These are phyloP conservation scores for Bauhinia variegata DNA, from an alignment of 306 rosid species.

Conservation along the genomic window DNA sequence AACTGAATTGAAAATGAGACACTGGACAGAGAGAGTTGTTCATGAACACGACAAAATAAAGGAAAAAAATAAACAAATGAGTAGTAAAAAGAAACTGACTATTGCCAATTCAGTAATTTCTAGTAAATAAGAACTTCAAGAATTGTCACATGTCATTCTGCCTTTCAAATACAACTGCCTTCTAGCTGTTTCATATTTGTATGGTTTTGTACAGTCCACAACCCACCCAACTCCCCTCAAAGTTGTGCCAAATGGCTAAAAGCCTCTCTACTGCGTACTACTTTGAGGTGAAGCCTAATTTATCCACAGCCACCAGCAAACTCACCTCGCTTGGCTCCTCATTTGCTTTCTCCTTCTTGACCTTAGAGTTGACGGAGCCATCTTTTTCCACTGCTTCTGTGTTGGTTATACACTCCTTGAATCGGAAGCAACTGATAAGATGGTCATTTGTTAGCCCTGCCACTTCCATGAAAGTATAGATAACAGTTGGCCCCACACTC, in stretches of 20 bases:
- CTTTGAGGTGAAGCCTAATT: constrained; percentile 43
- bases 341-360: constrained; percentile 39
- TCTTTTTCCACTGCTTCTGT: constrained; percentile 49
- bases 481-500: constrained; percentile 72
- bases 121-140: too few species aligned
- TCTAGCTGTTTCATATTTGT: neutral
- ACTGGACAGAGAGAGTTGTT: too few species aligned
- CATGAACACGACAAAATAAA: too few species aligned
- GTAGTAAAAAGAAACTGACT: too few species aligned
- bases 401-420: constrained; percentile 54
- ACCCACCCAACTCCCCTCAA: constrained; percentile 31
- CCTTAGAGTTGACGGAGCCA: constrained; percentile 39
- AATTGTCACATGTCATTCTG: too few species aligned
- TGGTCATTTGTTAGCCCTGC: constrained; percentile 79
- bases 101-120: too few species aligned
- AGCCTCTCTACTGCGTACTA: constrained; percentile 8
- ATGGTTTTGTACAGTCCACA: constrained; percentile 57
- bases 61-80: too few species aligned
- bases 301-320: constrained; percentile 46
- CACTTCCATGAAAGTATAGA: constrained; percentile 73
- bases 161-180: constrained; percentile 33
- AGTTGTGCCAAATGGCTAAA: constrained; percentile 14
- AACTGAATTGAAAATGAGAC: too few species aligned
- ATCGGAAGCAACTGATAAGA: constrained; percentile 75
- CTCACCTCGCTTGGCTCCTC: constrained; percentile 42